Conservation (phyloP, 2,329 filamentous ascomycete genomes). For the Neurospora sp. region DNA sequence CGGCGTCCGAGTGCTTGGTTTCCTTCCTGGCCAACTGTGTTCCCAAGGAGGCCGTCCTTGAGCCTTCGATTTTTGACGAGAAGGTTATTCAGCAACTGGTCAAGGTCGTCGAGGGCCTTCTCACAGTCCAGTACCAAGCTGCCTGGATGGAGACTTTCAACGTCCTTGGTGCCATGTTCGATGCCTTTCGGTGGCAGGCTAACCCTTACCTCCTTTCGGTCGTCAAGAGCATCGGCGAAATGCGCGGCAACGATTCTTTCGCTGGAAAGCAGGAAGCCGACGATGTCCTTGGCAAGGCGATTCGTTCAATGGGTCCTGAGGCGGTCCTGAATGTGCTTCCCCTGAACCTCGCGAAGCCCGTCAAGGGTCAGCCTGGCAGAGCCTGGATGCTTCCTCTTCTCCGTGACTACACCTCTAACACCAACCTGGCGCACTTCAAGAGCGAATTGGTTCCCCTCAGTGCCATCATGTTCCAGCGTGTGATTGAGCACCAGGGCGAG, state of each 20-base stretch:
- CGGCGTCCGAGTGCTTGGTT: constrained; percentile 87
- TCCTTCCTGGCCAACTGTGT: constrained; percentile 89
- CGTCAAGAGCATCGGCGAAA: constrained; percentile 71
- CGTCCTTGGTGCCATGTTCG: constrained; percentile 78
- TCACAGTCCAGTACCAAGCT: constrained; percentile 84
- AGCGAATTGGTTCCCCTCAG: constrained; percentile 81
- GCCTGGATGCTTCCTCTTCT: constrained; percentile 93
- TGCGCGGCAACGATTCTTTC: constrained; percentile 82
- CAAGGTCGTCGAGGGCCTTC: constrained; percentile 59
- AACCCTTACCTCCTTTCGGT: constrained; percentile 68
- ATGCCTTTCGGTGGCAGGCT: constrained; percentile 74
- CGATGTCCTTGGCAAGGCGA: constrained; percentile 75
- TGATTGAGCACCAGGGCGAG: constrained; percentile 70
- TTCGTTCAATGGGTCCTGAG: constrained; percentile 83
- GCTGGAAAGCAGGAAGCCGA: constrained; percentile 92
- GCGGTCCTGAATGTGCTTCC: constrained; percentile 74
- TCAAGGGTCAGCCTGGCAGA: constrained; percentile 67
- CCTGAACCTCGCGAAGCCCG: constrained; percentile 71
- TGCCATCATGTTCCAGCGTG: constrained; percentile 78
- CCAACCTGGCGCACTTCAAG: constrained; percentile 75
- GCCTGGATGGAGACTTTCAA: constrained; percentile 94
- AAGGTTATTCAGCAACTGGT: constrained; percentile 77
- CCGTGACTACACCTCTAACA: constrained; percentile 82
- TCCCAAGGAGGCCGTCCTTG: constrained; percentile 69
- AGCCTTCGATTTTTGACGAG: constrained; percentile 87